Evolutionary conservation across 2,329 filamentous ascomycete genomes (phyloP), one percentile per base, ranked within the genome.

Genomic region (Phyllosticta paracitricarpa): DNA sequence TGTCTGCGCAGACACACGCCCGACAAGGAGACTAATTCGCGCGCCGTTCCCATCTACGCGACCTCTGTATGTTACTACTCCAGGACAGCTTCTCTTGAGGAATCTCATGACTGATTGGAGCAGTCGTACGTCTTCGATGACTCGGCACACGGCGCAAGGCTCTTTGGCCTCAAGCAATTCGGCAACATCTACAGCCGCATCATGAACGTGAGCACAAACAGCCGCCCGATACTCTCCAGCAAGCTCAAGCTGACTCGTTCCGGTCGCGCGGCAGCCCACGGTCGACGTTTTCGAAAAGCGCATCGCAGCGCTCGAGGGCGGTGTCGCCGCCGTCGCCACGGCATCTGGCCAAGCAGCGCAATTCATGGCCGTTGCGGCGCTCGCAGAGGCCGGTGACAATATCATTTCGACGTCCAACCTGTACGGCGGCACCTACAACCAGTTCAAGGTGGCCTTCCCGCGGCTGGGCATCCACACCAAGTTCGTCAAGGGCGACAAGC

Each of bases 121-220:
- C 6, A 91, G 88, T 96, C 91, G 70, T 99, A 81, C 76, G 85
- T 85, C 59, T 99, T 99, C 84, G 88, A 97, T 84, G 90, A 97
- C 79, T 96, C 91, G 58, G 93, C 91, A 57, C 94, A 97, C 71
- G 94, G 91, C 64, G 94, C 94, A 61, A 87, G 91, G 74, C 87
- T 99, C 52, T 99, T 99, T 73, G 89, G 91, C 72, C 89, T 99
- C 75, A 95, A 97, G 79, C 91, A 97, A 78, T 89, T 90, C 70
- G 94, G 92, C 77, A 97, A 97, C 78, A 96, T 97, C 75, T 99
- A 99, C 82, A 94, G 88, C 74, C 90, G 94, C 66, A 91, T 99
- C 69, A 91, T 89, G 88, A 97, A 97, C 77, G 89, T 91, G 71
- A 71, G 84, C 76, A 14, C 28, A n/a, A 33, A 28, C 30, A 26